Evolutionary conservation across 805 yeast genomes (phyloP).

Genomic region (Isabelozyma gotoi): DNA sequence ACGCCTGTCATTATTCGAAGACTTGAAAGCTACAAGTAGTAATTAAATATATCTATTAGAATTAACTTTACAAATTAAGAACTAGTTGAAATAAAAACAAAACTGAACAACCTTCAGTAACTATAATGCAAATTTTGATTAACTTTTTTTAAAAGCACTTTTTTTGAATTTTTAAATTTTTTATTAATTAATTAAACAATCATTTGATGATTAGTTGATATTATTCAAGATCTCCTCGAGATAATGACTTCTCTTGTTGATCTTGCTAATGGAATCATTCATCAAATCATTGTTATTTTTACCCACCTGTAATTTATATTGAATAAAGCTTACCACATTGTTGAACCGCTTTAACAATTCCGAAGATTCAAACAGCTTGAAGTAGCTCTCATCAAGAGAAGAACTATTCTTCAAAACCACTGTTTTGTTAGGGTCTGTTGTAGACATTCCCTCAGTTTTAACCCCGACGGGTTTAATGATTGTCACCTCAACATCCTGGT

Average conservation of each 20-base stretch:
- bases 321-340: conserved; percentile 11
- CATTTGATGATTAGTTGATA: too few relatives aligned
- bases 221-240: conserved; percentile 14
- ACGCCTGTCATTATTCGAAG: not conserved
- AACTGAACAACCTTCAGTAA: not conserved
- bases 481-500: conserved; percentile 1
- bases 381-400: conserved; percentile 1
- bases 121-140: not conserved
- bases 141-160: too few relatives aligned
- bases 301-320: conserved; percentile 9
- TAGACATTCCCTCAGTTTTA: too few relatives aligned
- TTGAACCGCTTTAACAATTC: conserved; percentile 9
- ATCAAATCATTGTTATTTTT: conserved; percentile 4
- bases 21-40: too few relatives aligned
- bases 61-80: too few relatives aligned
- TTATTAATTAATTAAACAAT: too few relatives aligned
- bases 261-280: conserved; percentile 13
- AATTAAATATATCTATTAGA: too few relatives aligned
- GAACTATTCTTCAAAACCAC: not conserved
- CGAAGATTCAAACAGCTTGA: conserved; percentile 5
- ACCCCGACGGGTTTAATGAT: too few relatives aligned
- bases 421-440: not conserved
- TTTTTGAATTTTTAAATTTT: too few relatives aligned
- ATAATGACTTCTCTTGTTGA: conserved; percentile 16
- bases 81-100: not conserved